phyloP scores from a whole-genome alignment of 495 filamentous ascomycete species.

The Penicillium taxi region DNA sequence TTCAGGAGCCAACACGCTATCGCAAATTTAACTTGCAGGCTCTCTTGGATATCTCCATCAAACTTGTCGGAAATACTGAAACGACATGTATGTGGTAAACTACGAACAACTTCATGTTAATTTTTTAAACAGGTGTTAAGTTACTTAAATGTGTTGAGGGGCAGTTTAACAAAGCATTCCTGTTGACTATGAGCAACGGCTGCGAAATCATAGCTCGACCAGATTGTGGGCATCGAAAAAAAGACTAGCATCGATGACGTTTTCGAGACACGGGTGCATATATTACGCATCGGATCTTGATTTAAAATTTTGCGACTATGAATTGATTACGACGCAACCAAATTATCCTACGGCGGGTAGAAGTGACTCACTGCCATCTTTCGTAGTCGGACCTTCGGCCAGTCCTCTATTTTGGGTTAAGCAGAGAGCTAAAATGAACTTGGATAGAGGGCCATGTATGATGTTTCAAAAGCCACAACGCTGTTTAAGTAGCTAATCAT shows the following conservation, averaged over 20 bases:
- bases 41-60: not conserved
- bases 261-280: constrained; percentile 1
- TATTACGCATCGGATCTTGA: constrained; percentile 4
- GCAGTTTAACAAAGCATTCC: constrained; percentile 32
- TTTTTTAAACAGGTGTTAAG: not conserved
- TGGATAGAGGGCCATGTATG: constrained; percentile 33
- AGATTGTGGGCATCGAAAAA: constrained; percentile 21
- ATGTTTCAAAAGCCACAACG: constrained; percentile 2
- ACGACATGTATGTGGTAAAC: not conserved
- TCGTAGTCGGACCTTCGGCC: not conserved
- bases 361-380: not conserved
- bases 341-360: not conserved
- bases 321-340: not conserved
- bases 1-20: not conserved
- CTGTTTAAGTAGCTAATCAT: not conserved
- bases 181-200: constrained; percentile 36
- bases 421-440: constrained; percentile 16
- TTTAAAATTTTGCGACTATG: too few relatives aligned
- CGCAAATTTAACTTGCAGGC: not conserved
- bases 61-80: not conserved
- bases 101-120: not conserved
- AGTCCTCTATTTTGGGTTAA: constrained; percentile 12
- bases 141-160: not conserved
- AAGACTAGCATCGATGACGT: constrained; percentile 16
- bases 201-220: constrained; percentile 23